Evolutionary conservation across 257 asterid genomes (phyloP), one percentile per base, ranked within the genome.

Genomic region (Scutellaria minor): DNA sequence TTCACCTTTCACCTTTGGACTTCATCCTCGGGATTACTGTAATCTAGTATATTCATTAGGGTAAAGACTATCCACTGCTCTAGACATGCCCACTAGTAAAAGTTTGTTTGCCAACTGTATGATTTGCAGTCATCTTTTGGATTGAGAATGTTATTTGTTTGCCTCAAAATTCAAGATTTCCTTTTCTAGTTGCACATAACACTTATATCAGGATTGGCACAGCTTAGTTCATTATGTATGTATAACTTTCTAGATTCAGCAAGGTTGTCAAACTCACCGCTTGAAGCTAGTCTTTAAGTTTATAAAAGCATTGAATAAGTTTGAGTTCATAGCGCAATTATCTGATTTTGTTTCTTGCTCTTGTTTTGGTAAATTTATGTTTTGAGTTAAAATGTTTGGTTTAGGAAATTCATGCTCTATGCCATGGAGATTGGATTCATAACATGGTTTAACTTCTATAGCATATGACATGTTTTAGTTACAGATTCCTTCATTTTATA

Each of bases 161-260:
- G 64, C 39, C 64, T 22, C 66, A 55, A 69, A 68, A 40, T 6
- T 62, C 42, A 40, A 39, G 31, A 47, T n/a, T 24, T 20, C 66
- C 31, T 12, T 39, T n/a, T 44, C 7, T 9, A 31, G 57, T 20
- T 24, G 71, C 13, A 31, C 35, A 31, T 57, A 13, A 24, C 24
- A 57, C 40, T 14, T 46, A 58, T 31, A n/a, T 56, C 11, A 24
- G 13, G 66, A 2, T 11, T 71, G 48, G 18, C 27, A 46, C 69
- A 20, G 53, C 68, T 57, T 47, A 46, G 62, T 45, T 66, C 55
- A 45, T 66, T n/a, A 37, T 18, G 50, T 9, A 22, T n/a, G 14
- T 72, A 1, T 31, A 39, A 56, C 5, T 9, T 53, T 48, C 56
- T 4, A 52, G 71, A 6, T 47, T 39, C 18, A n/a, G 27, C 22